Percentiles rank a stretch among this genome's conserved stretches.
These are phyloP conservation scores for Populus alba DNA, from an alignment of 345 rosid species.

Conservation along the genomic window DNA sequence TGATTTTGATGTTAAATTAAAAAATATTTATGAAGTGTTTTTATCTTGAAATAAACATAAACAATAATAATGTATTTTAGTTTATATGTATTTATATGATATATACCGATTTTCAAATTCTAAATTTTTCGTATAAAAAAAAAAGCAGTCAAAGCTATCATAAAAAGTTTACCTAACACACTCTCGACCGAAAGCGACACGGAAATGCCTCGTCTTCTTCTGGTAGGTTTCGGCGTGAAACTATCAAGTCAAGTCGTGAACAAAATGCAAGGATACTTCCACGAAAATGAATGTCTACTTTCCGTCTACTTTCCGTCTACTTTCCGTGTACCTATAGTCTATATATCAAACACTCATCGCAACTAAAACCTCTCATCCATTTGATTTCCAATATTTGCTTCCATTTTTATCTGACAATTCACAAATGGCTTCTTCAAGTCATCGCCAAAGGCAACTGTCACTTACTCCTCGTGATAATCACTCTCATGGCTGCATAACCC, in stretches of 20 bases:
- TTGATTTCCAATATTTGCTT: neutral
- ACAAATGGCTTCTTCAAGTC: neutral
- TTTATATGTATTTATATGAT: no score
- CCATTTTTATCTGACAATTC: neutral
- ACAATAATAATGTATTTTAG: no score
- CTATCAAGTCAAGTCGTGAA: neutral
- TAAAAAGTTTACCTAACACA: no score
- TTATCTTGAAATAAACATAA: no score
- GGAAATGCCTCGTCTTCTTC: neutral
- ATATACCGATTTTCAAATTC: no score
- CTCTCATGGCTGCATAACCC: neutral
- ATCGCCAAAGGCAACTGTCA: neutral
- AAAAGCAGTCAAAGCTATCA: no score
- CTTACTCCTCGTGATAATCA: neutral
- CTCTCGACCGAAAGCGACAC: neutral
- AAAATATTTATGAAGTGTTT: no score
- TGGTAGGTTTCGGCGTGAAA: neutral
- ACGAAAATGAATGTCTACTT: neutral
- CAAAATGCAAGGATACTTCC: neutral
- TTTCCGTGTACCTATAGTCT: neutral
- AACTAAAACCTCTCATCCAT: neutral
- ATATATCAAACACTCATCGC: neutral
- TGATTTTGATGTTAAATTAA: no score
- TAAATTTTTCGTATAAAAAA: no score
- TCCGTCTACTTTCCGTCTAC: neutral